Percentiles rank a stretch among this genome's conserved stretches.
Evolutionary conservation across 1,139 yeast genomes (phyloP).

Genomic region (Yamadazyma sp.): DNA sequence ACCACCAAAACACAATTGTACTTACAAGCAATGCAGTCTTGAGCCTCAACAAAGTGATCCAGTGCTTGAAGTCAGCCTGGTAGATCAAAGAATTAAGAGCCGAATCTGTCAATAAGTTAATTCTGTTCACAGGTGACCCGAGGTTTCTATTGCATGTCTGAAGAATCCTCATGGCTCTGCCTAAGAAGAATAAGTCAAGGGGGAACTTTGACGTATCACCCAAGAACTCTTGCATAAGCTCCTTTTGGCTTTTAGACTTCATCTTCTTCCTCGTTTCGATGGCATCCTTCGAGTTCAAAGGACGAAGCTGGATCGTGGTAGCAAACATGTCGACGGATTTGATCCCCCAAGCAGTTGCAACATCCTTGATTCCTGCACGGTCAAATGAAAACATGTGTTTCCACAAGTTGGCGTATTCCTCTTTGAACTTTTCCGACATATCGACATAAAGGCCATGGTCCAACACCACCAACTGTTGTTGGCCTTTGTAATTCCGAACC

Average conservation of each 20-base stretch:
- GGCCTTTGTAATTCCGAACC: conserved; percentile 36
- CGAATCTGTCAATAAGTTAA: conserved; percentile 59
- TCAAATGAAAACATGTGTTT: conserved; percentile 57
- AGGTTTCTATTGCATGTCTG: conserved; percentile 65
- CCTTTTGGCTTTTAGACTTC: conserved; percentile 28
- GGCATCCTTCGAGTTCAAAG: conserved; percentile 18
- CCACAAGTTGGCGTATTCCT: conserved; percentile 65
- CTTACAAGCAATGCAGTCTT: conserved; percentile 41
- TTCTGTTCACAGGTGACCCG: conserved; percentile 73
- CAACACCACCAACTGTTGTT: conserved; percentile 63
- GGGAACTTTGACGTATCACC: conserved; percentile 69
- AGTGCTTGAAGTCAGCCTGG: conserved; percentile 19
- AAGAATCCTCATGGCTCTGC: conserved; percentile 72
- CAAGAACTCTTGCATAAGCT: conserved; percentile 41
- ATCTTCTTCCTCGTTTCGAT: background rate
- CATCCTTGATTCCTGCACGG: conserved; percentile 42
- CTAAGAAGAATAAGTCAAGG: conserved; percentile 60
- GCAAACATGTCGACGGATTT: conserved; percentile 67
- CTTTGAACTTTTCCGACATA: conserved; percentile 50
- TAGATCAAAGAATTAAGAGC: conserved; percentile 37
- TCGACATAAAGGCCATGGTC: conserved; percentile 75
- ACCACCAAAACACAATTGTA: conserved; percentile 40
- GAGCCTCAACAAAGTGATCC: conserved; percentile 30
- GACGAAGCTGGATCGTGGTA: conserved; percentile 55
- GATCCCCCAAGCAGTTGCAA: conserved; percentile 68